phyloP scores from a whole-genome alignment of 305 asterid species.

The Coffea humblotiana region DNA sequence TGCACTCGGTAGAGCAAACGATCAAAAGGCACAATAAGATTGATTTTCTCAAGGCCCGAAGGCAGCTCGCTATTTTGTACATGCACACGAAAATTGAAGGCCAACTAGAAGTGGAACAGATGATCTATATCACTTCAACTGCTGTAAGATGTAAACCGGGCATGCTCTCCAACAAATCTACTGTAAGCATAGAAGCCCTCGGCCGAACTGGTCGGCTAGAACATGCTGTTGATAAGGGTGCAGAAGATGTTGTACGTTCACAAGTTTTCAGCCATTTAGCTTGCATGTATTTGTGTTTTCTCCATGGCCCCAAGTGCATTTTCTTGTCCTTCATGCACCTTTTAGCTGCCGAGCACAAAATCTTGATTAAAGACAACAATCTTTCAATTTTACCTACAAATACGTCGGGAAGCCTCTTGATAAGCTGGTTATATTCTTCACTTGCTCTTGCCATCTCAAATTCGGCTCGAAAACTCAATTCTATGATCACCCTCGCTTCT shows the following conservation, averaged over 20 bases:
- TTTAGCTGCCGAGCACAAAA: slow-evolving; percentile 67
- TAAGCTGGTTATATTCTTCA: slow-evolving; percentile 61
- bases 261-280: slow-evolving; percentile 76
- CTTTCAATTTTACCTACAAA: slow-evolving; percentile 75
- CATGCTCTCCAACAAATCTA: slow-evolving; percentile 53
- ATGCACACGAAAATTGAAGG: background rate
- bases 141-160: slow-evolving; percentile 45
- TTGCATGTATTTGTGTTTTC: slow-evolving; percentile 83
- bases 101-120: background rate
- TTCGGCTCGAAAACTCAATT: slow-evolving; percentile 61
- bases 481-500: slow-evolving; percentile 65
- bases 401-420: slow-evolving; percentile 56
- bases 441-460: slow-evolving; percentile 82
- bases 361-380: slow-evolving; percentile 53
- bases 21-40: background rate
- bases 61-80: background rate
- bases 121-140: slow-evolving; percentile 52
- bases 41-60: background rate
- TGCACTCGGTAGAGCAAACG: background rate
- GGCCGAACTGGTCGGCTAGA: slow-evolving; percentile 49
- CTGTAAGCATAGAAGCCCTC: slow-evolving; percentile 60
- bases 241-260: slow-evolving; percentile 32
- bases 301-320: slow-evolving; percentile 92
- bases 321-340: slow-evolving; percentile 87
- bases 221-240: slow-evolving; percentile 27